Evolutionary conservation across 78 protist genomes (phyloP).

Genomic region (Bigelowiella natans): DNA sequence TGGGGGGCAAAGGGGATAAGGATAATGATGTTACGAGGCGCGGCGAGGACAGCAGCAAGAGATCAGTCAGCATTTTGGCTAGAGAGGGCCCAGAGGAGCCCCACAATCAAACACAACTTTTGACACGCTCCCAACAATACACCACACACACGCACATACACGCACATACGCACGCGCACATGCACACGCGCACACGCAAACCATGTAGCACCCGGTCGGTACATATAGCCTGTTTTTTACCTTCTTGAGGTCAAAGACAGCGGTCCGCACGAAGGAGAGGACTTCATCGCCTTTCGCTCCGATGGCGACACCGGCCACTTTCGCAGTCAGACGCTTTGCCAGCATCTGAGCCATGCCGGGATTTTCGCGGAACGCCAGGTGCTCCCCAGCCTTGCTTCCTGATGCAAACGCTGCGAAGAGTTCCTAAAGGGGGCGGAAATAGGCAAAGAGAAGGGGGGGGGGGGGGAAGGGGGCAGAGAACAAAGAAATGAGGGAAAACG

Average conservation of each 20-base stretch:
- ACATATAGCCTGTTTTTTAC: neutral
- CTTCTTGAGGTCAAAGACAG: neutral
- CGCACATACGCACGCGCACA: neutral
- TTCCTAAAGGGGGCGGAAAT: no score
- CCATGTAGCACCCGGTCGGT: neutral
- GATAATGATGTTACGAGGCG: no score
- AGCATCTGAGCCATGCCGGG: neutral
- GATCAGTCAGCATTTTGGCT: no score
- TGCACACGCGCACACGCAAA: neutral
- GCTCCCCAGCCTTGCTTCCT: neutral
- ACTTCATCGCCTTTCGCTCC: neutral
- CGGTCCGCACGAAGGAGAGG: neutral
- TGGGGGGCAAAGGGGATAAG: no score
- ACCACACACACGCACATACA: neutral
- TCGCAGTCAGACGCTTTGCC: neutral
- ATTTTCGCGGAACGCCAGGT: neutral
- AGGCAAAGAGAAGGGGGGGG: no score
- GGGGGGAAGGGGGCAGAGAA: no score
- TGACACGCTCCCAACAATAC: no score
- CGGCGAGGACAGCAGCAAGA: no score
- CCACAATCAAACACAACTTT: no score
- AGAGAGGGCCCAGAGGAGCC: no score
- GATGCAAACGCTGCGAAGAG: neutral
- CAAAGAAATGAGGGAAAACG: no score
- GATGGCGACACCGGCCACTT: neutral